Evolutionary conservation across 192 early-diverging fungal genomes (phyloP), one percentile per base, ranked within the genome.

Genomic region (Coemansia sp.): DNA sequence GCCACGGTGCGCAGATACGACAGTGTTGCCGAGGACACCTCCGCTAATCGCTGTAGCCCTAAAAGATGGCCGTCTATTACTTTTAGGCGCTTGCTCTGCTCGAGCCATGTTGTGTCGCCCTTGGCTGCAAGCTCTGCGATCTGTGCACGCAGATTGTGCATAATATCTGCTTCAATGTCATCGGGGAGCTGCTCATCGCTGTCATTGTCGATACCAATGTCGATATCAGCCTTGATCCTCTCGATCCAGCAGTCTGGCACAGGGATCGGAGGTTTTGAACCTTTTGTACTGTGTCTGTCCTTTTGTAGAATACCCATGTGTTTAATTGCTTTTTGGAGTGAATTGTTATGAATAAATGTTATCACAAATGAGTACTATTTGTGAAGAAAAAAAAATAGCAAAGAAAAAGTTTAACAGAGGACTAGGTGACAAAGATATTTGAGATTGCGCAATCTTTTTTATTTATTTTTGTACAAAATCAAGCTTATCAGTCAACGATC

Each of bases 281-380:
- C 68, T 31, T 73, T 62, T n/a, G 72, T 58, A 16, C 63, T 67
- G 62, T 68, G 72, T 21, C 61, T 60, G 48, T 75, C 70, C 56
- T 69, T 80, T 52, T 80, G 63, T 12, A 72, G 40, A 35, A 75
- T 56, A n/a, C 78, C 78, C 78, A 81, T 79, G 43, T 13, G 5
- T 56, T 35, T 63, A 30, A 33, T 64, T 56, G n/a, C 12, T 34
- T 56, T 12, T 42, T 42, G 40, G 15, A 42, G 6, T 42, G 7
- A 42, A 42, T 2, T 42, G 7, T 2, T 42, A 35, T 16, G 40
- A 42, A 13, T 16, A 42, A 42, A 13, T 16, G 15, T 15, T 42
- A 42, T 42, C 40, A 16, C 7, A 2, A 13, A 42, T 42, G 15
- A 15, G n/a, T n/a, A n/a, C n/a, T n/a, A n/a, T n/a, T n/a, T n/a